Base-by-base conservation (phyloP, 805 yeast genomes). In the Sugiyamaella qingdaonensis region DNA sequence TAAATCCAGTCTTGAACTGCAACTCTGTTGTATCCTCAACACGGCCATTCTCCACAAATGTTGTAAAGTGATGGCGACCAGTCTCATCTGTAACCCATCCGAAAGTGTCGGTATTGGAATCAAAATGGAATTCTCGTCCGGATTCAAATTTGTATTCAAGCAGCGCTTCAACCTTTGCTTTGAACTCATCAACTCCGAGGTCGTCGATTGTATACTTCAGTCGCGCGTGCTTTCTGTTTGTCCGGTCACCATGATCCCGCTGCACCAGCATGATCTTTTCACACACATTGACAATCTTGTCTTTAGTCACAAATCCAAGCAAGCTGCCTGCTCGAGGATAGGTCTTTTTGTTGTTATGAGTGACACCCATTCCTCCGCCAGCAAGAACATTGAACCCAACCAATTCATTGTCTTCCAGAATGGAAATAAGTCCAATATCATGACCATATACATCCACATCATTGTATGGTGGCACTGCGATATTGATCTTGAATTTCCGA, bases 361-460 rank as follows among this genome's bases (percentile, higher is more conserved):
- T 92, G 41, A 95, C 81, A 64, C 98, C 98, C 98, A 92, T 92
- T 78, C 98, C 98, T 75, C 98, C 98, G 71, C 98, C 98, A 59
- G 85, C 96, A 56, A 86, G 79, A 50, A 92, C 81, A 65, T 92
- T 92, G 78, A 81, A 92, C 53, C 98, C 98, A 44, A 86, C 80
- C 16, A 80, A 77, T 51, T 77, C 72, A 64, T 83, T 78, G 46
- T 72, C 69, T 61, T 80, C 81, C 45, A 89, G 83, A 64, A 92
- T 90, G 32, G 97, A 90, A 68, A 92, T 81, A 61, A 92, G 77
- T 61, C 98, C 98, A 61, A 92, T 82, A 73, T 92, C 98, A 68
- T 89, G 94, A 9, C 96, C 95, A 75, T 88, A 92, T 8, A 89
- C 97, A 73, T 92, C 98, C 49, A 92, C 96, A 71, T 92, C 98